Evolutionary conservation across 177 flowering plant genomes (phyloP), one percentile per base, ranked within the genome.

Genomic region (Vitis hybrid): DNA sequence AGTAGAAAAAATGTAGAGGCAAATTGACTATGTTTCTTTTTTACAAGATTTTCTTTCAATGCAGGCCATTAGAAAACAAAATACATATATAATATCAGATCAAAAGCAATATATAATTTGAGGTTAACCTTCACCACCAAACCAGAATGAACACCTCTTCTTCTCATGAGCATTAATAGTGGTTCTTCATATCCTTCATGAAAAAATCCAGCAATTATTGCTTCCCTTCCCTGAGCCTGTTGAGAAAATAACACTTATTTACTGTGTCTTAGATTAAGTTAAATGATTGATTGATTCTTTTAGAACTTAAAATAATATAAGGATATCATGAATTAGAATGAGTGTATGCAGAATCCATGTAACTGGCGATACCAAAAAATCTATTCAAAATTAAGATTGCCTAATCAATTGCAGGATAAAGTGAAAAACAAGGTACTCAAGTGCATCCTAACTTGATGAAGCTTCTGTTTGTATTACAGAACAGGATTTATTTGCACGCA

Each of bases 91-190:
- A 38, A 8, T 38, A 38, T 38, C 47, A 38, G 47, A 38, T 38
- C 47, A 20, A 52, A 50, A 64, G 54, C 3, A 64, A 10, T 2
- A 44, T 47, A 18, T 13, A 38, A 72, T 65, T 19, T 10, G 18
- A 14, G 28, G 52, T 74, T 3, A 59, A 96, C 98, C 97, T 96
- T 96, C 70, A 96, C 91, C 72, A 96, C 99, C 76, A 96, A 80
- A 71, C 99, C 99, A 61, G 98, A 82, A 78, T 94, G 91, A 62
- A 94, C 92, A 73, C 95, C 96, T 86, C 98, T 89, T 91, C 98
- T 86, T 80, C 88, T 91, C 98, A 96, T 96, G 69, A 96, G 97
- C 97, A 94, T 94, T 74, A 96, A 73, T 63, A 94, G 68, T 55
- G 94, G 80, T 72, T 88, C 96, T 78, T 94, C 96, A 84, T 86